A percentile compares a stretch with the other conserved stretches of the same genome.
These are phyloP conservation scores for Xylariales sp. DNA, from an alignment of 2,329 filamentous ascomycete species.

Conservation along the genomic window DNA sequence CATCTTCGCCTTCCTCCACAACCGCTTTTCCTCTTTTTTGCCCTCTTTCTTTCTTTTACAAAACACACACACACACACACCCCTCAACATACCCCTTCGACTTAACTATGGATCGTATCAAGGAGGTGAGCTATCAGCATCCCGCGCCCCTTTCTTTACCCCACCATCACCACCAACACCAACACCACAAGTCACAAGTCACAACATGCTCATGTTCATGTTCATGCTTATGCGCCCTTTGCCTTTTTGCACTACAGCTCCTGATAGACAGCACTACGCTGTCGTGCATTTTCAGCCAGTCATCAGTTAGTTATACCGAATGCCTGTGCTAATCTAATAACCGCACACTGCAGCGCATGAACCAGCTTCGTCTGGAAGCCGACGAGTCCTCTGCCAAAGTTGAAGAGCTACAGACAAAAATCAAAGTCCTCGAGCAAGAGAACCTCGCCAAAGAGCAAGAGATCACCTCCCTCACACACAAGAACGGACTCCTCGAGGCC, in stretches of 20 bases:
- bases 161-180: slow-evolving; percentile 48
- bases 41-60: slow-evolving; percentile 38
- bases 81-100: slow-evolving; percentile 34
- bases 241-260: slow-evolving; percentile 15
- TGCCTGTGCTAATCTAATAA: slow-evolving; percentile 27
- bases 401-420: slow-evolving; percentile 86
- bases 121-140: slow-evolving; percentile 74
- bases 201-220: slow-evolving; percentile 2
- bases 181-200: slow-evolving; percentile 37
- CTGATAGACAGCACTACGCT: neutral
- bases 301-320: slow-evolving; percentile 5
- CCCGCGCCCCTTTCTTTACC: slow-evolving; percentile 46
- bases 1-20: slow-evolving; percentile 43
- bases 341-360: slow-evolving; percentile 80
- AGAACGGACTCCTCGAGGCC: slow-evolving; percentile 88
- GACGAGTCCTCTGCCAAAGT: slow-evolving; percentile 84
- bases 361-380: slow-evolving; percentile 91
- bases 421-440: slow-evolving; percentile 94
- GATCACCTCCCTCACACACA: slow-evolving; percentile 95
- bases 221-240: slow-evolving; percentile 14
- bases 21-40: slow-evolving; percentile 40
- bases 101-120: slow-evolving; percentile 83
- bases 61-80: slow-evolving; percentile 36
- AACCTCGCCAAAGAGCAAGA: slow-evolving; percentile 97
- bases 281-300: neutral